Conservation (phyloP, 345 rosid genomes). For the Adansonia digitata region DNA sequence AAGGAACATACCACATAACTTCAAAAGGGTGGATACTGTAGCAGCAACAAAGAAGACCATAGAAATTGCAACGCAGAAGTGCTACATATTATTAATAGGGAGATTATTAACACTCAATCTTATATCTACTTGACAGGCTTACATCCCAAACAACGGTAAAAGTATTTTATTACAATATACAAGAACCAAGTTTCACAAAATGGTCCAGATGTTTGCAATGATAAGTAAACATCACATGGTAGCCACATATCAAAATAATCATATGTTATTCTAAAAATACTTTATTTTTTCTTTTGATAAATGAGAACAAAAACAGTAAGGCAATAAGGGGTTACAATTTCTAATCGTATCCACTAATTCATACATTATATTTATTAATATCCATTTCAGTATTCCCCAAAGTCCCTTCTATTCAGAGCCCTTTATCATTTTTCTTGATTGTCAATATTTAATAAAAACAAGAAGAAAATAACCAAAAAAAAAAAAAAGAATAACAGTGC, state of each 20-base stretch:
- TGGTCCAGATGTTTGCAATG: neutral
- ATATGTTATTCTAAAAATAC: neutral
- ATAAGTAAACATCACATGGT: neutral
- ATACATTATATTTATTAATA: neutral
- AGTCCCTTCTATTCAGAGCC: too few species aligned
- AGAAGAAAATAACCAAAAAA: too few species aligned
- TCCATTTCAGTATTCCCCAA: too few species aligned
- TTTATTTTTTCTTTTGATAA: neutral
- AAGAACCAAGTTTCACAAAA: neutral
- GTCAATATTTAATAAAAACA: neutral
- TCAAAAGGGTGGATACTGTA: slow-evolving; percentile 77
- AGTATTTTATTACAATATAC: neutral
- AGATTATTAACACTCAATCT: slow-evolving; percentile 7
- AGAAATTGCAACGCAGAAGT: slow-evolving; percentile 91
- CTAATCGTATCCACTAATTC: neutral
- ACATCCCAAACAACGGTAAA: neutral
- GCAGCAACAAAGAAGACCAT: slow-evolving; percentile 93
- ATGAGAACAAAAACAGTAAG: slow-evolving; percentile 1
- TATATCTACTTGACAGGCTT: neutral
- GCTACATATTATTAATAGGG: slow-evolving; percentile 40
- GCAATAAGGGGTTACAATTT: neutral
- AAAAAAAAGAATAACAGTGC: neutral
- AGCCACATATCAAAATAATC: neutral
- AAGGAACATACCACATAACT: slow-evolving; percentile 64
- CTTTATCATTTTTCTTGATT: neutral